Evolutionary conservation across 805 yeast genomes (phyloP).

Genomic region (Brettanomyces naardenensis): DNA sequence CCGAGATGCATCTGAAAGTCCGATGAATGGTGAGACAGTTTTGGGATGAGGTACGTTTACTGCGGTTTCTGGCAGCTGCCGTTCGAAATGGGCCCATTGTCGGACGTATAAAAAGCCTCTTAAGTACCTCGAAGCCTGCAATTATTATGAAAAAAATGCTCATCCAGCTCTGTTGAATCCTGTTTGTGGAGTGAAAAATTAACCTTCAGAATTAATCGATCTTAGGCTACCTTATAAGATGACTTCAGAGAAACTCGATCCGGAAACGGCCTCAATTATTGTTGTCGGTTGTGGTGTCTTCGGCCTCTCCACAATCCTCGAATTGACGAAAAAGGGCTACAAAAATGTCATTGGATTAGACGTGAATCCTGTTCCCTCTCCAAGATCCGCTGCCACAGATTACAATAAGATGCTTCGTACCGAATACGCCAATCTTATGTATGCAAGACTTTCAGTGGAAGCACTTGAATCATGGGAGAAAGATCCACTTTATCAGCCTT

Average conservation of each 20-base stretch:
- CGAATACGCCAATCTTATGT: slow-evolving; percentile 19
- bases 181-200: too few relatives aligned
- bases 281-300: slow-evolving; percentile 38
- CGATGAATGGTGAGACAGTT: too few relatives aligned
- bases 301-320: slow-evolving; percentile 35
- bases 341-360: slow-evolving; percentile 25
- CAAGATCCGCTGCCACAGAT: slow-evolving; percentile 33
- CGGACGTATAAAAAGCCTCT: too few relatives aligned
- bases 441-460: slow-evolving; percentile 26
- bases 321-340: slow-evolving; percentile 27
- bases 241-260: background rate
- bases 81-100: too few relatives aligned
- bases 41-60: too few relatives aligned
- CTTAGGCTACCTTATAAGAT: too few relatives aligned
- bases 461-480: slow-evolving; percentile 27
- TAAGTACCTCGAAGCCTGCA: too few relatives aligned
- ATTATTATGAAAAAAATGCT: too few relatives aligned
- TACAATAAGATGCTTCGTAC: slow-evolving; percentile 32
- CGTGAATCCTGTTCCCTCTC: slow-evolving; percentile 28
- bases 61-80: too few relatives aligned
- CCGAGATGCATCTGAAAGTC: too few relatives aligned
- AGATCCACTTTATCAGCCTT: slow-evolving; percentile 24
- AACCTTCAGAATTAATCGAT: too few relatives aligned
- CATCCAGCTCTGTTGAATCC: too few relatives aligned
- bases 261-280: slow-evolving; percentile 12